phyloP scores from a whole-genome alignment of 495 filamentous ascomycete species.

The Aspergillus leporis region DNA sequence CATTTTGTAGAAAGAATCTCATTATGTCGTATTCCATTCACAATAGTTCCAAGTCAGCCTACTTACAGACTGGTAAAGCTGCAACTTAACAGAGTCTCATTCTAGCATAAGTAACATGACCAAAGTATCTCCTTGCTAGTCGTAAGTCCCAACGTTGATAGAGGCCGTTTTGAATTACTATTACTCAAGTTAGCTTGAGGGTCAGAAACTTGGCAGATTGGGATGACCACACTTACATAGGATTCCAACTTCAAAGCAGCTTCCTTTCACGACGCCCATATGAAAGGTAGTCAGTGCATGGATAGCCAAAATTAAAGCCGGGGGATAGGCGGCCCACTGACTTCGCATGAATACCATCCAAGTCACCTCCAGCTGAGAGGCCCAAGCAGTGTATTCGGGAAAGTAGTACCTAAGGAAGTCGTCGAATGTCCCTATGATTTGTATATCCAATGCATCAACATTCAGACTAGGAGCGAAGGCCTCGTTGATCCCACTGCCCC shows the following conservation, averaged over 20 bases:
- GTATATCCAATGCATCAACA: not conserved
- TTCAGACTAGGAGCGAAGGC: not conserved
- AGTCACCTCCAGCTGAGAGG: slow-evolving; percentile 5
- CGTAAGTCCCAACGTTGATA: too few species aligned
- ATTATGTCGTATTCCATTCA: too few species aligned
- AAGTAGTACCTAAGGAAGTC: slow-evolving; percentile 4
- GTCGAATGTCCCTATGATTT: slow-evolving; percentile 3
- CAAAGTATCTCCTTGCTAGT: too few species aligned
- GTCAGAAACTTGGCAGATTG: too few species aligned
- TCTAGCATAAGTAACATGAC: too few species aligned
- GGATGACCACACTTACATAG: too few species aligned
- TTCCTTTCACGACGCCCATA: slow-evolving; percentile 11
- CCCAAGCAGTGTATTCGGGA: not conserved
- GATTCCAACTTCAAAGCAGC: not conserved
- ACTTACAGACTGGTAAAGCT: too few species aligned
- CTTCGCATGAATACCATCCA: slow-evolving; percentile 9
- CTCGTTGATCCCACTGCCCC: not conserved
- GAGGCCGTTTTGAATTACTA: too few species aligned
- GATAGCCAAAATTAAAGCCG: slow-evolving; percentile 10
- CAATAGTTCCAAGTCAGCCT: too few species aligned
- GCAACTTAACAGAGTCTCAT: too few species aligned
- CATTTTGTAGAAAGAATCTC: too few species aligned
- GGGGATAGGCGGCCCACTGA: not conserved
- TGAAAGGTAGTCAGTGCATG: slow-evolving; percentile 6
- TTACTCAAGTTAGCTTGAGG: too few species aligned